A percentile compares a stretch with the other conserved stretches of the same genome.
These are phyloP conservation scores for Anaeramoeba flamelloides DNA, from an alignment of 78 protist genomes.

Conservation along the genomic window DNA sequence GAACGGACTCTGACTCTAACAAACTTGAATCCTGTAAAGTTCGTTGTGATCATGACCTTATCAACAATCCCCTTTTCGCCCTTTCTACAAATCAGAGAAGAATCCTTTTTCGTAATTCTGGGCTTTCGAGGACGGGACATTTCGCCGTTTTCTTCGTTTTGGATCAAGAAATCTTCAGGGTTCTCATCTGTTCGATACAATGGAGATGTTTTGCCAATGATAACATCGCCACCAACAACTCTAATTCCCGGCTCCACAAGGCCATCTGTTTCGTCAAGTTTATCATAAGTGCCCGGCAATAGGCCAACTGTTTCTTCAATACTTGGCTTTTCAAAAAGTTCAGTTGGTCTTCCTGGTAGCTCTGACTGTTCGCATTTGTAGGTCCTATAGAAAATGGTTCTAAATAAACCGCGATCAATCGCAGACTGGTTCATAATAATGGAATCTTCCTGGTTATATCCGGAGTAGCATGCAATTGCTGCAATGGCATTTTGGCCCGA, in stretches of 20 bases:
- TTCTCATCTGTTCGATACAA: background rate
- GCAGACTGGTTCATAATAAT: slow-evolving; percentile 83
- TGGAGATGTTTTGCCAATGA: slow-evolving; percentile 87
- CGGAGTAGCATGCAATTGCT: slow-evolving; percentile 90
- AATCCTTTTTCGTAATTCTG: background rate
- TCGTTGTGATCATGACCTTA: slow-evolving; percentile 41
- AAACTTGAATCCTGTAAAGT: slow-evolving; percentile 59
- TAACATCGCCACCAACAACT: slow-evolving; percentile 78
- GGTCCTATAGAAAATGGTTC: slow-evolving; percentile 68
- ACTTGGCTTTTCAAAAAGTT: slow-evolving; percentile 29
- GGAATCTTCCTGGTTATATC: slow-evolving; percentile 99
- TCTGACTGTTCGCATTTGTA: slow-evolving; percentile 28
- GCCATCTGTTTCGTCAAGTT: slow-evolving; percentile 95
- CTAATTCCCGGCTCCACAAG: slow-evolving; percentile 73
- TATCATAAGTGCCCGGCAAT: slow-evolving; percentile 32
- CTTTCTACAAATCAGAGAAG: background rate
- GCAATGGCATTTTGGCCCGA: slow-evolving; percentile 96
- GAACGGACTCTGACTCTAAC: slow-evolving; percentile 77
- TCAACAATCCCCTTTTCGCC: slow-evolving; percentile 19
- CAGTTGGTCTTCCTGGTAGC: slow-evolving; percentile 31
- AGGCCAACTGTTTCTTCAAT: background rate
- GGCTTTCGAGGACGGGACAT: background rate
- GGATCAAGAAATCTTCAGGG: too few species aligned
- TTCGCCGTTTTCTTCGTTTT: too few species aligned
- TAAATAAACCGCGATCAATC: slow-evolving; percentile 95